Evolutionary conservation across 2,329 filamentous ascomycete genomes (phyloP).

Genomic region (Beauveria sp.): DNA sequence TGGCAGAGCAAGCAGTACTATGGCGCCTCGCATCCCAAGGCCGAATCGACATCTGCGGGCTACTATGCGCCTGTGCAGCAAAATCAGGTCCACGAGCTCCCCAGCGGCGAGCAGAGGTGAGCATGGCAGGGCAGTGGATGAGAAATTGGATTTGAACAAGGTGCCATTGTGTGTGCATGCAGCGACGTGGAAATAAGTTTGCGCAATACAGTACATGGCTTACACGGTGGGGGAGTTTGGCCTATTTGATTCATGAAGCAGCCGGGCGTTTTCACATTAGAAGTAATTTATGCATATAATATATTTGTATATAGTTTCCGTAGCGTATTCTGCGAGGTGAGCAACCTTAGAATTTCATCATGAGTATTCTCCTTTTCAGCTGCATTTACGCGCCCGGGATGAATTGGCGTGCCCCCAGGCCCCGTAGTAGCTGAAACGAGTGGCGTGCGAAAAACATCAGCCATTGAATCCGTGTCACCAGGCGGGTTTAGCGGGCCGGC

Average conservation of each 20-base stretch:
- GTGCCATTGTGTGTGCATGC: background rate
- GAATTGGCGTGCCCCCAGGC: background rate
- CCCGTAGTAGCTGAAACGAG: background rate
- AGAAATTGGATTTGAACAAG: background rate
- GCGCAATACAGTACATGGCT: background rate
- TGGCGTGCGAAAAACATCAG: background rate
- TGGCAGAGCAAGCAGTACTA: constrained; percentile 6
- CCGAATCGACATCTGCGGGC: background rate
- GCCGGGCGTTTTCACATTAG: background rate
- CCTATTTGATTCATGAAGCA: background rate
- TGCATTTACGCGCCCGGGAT: background rate
- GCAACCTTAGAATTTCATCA: background rate
- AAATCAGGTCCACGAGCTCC: constrained; percentile 5
- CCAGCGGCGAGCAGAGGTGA: background rate
- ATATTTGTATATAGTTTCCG: constrained; percentile 1
- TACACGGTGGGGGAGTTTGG: background rate
- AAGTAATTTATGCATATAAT: background rate
- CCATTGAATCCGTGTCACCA: background rate
- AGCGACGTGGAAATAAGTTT: background rate
- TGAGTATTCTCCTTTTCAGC: background rate
- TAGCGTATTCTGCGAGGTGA: background rate
- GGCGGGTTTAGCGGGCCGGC: background rate
- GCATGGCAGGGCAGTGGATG: too few relatives aligned
- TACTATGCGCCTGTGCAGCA: constrained; percentile 8
- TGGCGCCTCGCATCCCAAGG: constrained; percentile 3